A percentile compares a stretch with the other conserved stretches of the same genome.
Conservation (phyloP, 139 green algal species). For the Volvox africanus region DNA sequence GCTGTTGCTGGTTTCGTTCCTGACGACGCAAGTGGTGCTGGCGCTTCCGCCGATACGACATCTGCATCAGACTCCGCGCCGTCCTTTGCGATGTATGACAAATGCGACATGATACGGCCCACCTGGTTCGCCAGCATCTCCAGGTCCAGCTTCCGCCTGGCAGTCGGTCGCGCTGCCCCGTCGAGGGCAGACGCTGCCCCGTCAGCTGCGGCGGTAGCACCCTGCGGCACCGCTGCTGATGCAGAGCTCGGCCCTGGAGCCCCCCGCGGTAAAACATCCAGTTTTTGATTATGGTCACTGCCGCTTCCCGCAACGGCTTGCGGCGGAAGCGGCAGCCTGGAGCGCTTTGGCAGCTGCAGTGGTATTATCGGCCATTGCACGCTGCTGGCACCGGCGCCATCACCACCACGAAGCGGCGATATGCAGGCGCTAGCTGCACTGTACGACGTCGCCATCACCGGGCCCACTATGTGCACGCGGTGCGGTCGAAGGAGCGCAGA, state of each 20-base stretch:
- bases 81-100: constrained; percentile 13
- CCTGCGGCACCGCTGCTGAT: not conserved
- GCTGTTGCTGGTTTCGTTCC: too few relatives aligned
- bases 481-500: not conserved
- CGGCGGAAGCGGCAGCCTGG: not conserved
- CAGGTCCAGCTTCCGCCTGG: constrained; percentile 15
- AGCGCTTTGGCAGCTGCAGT: constrained; percentile 17
- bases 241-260: not conserved
- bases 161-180: not conserved
- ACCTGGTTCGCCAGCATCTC: constrained; percentile 27
- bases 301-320: not conserved
- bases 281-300: not conserved
- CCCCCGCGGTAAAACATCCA: not conserved
- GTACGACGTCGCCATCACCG: not conserved
- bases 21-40: too few relatives aligned
- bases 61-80: too few relatives aligned
- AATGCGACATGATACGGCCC: constrained; percentile 11
- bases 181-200: not conserved
- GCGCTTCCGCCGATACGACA: too few relatives aligned
- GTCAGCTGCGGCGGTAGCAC: not conserved
- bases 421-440: not conserved
- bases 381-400: not conserved
- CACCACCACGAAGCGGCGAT: not conserved
- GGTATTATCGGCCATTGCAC: constrained; percentile 22
- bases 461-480: constrained; percentile 13